A percentile compares a stretch with the other conserved stretches of the same genome.
Evolutionary conservation across 2,329 filamentous ascomycete species (phyloP).

Genomic region (Cordyceps fumosorosea): DNA sequence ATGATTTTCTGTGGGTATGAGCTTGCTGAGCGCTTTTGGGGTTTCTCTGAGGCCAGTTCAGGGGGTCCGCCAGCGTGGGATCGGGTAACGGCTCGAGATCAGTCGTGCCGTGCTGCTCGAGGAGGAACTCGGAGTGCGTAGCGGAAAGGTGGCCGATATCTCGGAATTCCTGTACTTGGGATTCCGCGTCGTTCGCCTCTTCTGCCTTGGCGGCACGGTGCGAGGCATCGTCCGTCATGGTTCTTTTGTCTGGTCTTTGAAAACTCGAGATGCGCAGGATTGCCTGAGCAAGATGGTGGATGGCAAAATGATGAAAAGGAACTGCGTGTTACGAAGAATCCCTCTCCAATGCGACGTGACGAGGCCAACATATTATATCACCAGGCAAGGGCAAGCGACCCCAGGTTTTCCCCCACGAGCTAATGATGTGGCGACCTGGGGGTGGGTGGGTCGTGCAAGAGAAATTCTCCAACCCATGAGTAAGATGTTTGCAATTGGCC

Average conservation of each 20-base stretch:
- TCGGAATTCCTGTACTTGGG: neutral
- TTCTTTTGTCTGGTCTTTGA: neutral
- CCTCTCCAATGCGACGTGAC: neutral
- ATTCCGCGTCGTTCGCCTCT: neutral
- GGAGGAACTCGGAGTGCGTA: neutral
- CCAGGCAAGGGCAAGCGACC: neutral
- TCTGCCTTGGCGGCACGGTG: neutral
- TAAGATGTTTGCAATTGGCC: neutral
- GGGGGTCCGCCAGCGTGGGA: conserved; percentile 4
- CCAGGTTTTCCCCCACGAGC: neutral
- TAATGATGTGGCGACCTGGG: neutral
- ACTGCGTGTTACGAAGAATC: neutral
- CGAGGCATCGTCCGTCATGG: neutral
- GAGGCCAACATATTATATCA: neutral
- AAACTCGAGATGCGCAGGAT: neutral
- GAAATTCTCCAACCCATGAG: neutral
- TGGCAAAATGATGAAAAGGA: neutral
- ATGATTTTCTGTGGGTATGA: neutral
- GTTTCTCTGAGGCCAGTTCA: conserved; percentile 5
- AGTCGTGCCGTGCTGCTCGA: neutral
- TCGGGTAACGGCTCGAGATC: conserved; percentile 1
- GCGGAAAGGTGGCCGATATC: neutral
- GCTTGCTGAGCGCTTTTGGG: neutral
- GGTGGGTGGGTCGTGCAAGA: neutral
- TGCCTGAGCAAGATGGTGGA: neutral